Percentiles rank a stretch among this genome's conserved stretches.
Evolutionary conservation across 257 asterid species (phyloP).

Genomic region (Solanum virginianum): DNA sequence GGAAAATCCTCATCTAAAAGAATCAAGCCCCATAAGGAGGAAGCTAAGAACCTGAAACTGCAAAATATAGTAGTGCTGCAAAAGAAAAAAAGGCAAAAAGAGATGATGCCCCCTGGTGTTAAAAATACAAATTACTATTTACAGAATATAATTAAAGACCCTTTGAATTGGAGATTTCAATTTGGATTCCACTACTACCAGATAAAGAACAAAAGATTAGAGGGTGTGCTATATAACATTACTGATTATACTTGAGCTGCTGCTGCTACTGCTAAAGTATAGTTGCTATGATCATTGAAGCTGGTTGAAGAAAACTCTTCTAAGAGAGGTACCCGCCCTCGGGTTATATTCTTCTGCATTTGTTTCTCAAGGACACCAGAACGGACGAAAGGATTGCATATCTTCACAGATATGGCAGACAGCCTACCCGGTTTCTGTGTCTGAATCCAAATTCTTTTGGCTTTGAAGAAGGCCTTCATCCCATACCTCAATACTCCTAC

Average conservation of each 20-base stretch:
- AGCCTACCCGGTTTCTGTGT: not conserved
- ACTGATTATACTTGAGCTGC: not conserved
- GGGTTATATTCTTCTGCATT: not conserved
- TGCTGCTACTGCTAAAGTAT: not conserved
- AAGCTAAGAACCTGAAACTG: not conserved
- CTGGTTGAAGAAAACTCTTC: not conserved
- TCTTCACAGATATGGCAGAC: not conserved
- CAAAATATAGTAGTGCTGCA: not conserved
- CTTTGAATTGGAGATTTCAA: not conserved
- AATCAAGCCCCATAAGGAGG: not conserved
- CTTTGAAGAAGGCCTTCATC: conserved; percentile 71
- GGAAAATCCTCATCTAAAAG: too few species aligned
- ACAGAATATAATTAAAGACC: not conserved
- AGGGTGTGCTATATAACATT: not conserved
- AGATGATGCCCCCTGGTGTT: not conserved
- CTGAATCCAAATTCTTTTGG: conserved; percentile 42
- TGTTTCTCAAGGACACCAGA: not conserved
- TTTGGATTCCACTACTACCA: not conserved
- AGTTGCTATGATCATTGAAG: not conserved
- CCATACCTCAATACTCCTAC: conserved; percentile 67
- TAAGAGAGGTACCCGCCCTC: not conserved
- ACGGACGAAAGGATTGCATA: not conserved
- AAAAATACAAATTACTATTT: not conserved
- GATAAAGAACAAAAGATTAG: not conserved
- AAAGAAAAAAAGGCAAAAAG: not conserved